Evolutionary conservation across 768 basidiomycete genomes (phyloP), one percentile per base, ranked within the genome.

Genomic region (Phaffia tasmanica): DNA sequence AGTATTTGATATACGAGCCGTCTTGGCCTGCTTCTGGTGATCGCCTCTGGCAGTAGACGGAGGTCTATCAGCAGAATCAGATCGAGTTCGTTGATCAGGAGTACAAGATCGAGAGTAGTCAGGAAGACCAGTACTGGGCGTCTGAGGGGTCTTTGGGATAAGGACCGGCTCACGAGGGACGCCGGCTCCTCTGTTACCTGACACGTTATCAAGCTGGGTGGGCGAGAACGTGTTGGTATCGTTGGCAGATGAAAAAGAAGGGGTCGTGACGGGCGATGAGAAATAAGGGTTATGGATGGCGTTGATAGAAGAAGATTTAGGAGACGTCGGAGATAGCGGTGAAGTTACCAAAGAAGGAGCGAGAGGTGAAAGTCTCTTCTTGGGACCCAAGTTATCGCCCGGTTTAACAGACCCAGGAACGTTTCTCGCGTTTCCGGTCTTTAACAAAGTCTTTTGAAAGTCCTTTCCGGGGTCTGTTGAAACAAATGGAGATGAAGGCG

Each of bases 391-490:
- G 57, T 58, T 59, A 48, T 49, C 30, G 46, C 30, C 21, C 61
- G 48, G 19, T 30, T 50, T 48, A 15, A 15, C 49, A 1, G 55
- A 30, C 46, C 57, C 42, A 29, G 35, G 50, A 30, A 47, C 65
- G 29, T 66, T 59, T 42, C 35, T 42, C 48, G 29, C 49, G 57
- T 46, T 56, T n/a, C 23, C 64, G 21, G 3, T 53, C 23, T 30
- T 58, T 29, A 27, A 19, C 35, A n/a, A 55, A 49, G 27, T 27
- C 32, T 46, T 42, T 21, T 56, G 16, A 27, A 29, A 23, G 72
- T 74, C 76, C 65, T 74, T 73, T 32, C 32, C 78, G 77, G 53
- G 76, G 70, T 58, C 5, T 11, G 23, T 18, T 2, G 62, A n/a
- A 23, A 32, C 29, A 23, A 5, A 21, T 8, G 53, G 21, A 25